These are phyloP conservation scores for Phytophthora cactorum DNA, from an alignment of 352 stramenopile genomes.

Conservation along the genomic window DNA sequence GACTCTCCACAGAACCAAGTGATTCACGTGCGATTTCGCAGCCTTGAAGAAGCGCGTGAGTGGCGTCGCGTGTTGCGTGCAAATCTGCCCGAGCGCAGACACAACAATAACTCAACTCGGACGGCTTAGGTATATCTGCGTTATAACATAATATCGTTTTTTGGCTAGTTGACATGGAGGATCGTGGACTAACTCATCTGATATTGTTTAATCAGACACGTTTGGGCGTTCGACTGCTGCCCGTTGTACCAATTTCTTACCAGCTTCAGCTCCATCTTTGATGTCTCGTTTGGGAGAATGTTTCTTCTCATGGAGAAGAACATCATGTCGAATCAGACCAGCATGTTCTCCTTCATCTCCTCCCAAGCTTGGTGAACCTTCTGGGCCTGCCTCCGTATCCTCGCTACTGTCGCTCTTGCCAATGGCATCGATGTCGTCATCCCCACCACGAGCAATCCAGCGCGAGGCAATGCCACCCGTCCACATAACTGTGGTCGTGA, in stretches of 20 bases:
- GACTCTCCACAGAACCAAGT: slow-evolving; percentile 37
- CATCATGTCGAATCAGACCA: slow-evolving; percentile 36
- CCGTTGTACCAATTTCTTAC: slow-evolving; percentile 27
- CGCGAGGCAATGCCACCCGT: slow-evolving; percentile 60
- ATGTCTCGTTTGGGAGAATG: slow-evolving; percentile 18
- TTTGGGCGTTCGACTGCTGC: slow-evolving; percentile 11
- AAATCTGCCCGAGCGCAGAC: slow-evolving; percentile 19
- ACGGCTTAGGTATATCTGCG: slow-evolving; percentile 18
- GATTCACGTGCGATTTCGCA: slow-evolving; percentile 32
- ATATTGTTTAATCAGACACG: not conserved
- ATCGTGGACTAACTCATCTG: not conserved
- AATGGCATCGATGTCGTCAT: slow-evolving; percentile 37
- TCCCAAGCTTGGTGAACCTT: slow-evolving; percentile 10
- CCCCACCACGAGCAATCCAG: slow-evolving; percentile 41
- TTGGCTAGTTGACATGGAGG: not conserved
- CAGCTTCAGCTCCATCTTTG: slow-evolving; percentile 1
- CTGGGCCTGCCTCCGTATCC: slow-evolving; percentile 13
- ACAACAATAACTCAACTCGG: slow-evolving; percentile 16
- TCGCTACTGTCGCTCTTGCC: slow-evolving; percentile 30
- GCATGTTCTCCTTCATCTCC: slow-evolving; percentile 30
- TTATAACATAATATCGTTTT: slow-evolving; percentile 1
- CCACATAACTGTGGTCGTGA: slow-evolving; percentile 80
- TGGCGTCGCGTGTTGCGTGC: slow-evolving; percentile 41
- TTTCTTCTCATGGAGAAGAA: slow-evolving; percentile 36
- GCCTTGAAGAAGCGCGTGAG: slow-evolving; percentile 38